Evolutionary conservation across 352 stramenopile genomes (phyloP), one percentile per base, ranked within the genome.

Genomic region (Globisporangium alternatum): DNA sequence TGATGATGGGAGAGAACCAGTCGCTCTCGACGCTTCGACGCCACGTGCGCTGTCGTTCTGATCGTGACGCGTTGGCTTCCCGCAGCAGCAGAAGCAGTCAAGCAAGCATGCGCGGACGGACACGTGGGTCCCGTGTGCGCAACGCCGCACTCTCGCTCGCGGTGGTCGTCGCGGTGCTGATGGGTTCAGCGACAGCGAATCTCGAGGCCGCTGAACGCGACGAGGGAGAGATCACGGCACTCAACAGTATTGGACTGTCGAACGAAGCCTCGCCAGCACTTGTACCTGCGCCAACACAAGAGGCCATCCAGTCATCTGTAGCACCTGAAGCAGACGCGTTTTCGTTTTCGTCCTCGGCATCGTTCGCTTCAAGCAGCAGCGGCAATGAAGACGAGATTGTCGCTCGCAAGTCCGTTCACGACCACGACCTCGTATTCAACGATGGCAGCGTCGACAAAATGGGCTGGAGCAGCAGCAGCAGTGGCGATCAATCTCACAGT

Each of bases 171-270:
- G 22, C 19, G 28, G 41, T 54, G n/a, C 25, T 59, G 21, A 19
- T 53, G 28, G 35, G 60, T 30, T 43, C 60, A 31, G 44, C 17
- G 6, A 28, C 49, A 35, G 60, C 49, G 60, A 39, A 44, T 51
- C 45, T 33, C 6, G 15, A 56, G 28, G 15, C 10, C 21, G 25
- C 17, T n/a, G 31, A 31, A 7, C 31, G 17, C 22, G 35, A 53
- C 7, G 48, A 65, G 8, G 7, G 30, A 37, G 62, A 67, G 35
- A 63, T 63, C 55, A 63, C 44, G 6, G 33, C 30, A 25, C 62
- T 67, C 21, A 13, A 25, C 15, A 54, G 37, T 4, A 7, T 67
- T 21, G 54, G 53, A 10, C 44, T 67, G 35, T 21, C 15, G 15
- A 39, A 57, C 0, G 52, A 49, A 41, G 25, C 35, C 7, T 10